phyloP scores from a whole-genome alignment of 83 land plant species.

The Larix sibirica region DNA sequence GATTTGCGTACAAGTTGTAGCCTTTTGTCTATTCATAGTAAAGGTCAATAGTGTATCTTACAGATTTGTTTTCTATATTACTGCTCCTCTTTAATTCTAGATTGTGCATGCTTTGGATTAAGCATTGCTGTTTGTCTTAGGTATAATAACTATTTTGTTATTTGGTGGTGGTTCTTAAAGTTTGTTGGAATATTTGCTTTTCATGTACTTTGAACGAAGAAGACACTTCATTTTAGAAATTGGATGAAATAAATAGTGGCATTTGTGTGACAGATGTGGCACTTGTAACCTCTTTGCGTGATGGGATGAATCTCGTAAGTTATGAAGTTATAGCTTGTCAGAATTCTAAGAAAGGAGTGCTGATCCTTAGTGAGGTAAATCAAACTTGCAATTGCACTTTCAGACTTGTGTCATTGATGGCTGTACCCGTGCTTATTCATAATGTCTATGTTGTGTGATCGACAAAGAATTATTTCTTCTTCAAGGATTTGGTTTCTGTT shows the following conservation, averaged over 20 bases:
- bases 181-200: background rate
- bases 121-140: background rate
- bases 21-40: too few species aligned
- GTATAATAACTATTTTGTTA: background rate
- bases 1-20: background rate
- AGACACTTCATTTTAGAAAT: background rate
- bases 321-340: slow-evolving; percentile 55
- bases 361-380: slow-evolving; percentile 43
- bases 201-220: background rate
- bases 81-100: background rate
- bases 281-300: slow-evolving; percentile 45
- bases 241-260: background rate
- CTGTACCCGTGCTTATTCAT: background rate
- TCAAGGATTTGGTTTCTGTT: background rate
- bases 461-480: background rate
- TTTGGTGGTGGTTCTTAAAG: background rate
- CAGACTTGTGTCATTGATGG: background rate
- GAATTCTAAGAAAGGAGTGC: slow-evolving; percentile 48
- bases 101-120: background rate
- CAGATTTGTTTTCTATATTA: background rate
- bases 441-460: background rate
- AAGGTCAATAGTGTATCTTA: too few species aligned
- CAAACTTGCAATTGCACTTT: background rate
- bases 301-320: slow-evolving; percentile 57
- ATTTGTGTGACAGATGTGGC: slow-evolving; percentile 27